Evolutionary conservation across 2,329 filamentous ascomycete species (phyloP).

Genomic region (Hypoxylon sp.): DNA sequence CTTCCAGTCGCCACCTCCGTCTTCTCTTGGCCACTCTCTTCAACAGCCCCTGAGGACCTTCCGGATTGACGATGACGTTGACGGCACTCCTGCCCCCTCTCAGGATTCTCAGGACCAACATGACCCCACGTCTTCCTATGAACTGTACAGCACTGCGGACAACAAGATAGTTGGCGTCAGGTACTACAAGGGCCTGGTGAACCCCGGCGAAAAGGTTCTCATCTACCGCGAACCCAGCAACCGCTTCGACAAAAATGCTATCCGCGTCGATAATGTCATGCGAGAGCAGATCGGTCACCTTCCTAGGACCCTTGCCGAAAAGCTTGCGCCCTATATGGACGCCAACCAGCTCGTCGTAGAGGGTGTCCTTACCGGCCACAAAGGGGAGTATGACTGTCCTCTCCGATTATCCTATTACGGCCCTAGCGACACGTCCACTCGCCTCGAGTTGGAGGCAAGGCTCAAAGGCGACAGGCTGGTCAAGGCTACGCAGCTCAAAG

Average conservation of each 20-base stretch:
- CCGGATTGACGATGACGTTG: conserved; percentile 46
- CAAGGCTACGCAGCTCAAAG: conserved; percentile 62
- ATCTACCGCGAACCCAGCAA: conserved; percentile 69
- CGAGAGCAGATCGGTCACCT: conserved; percentile 81
- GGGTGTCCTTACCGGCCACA: conserved; percentile 71
- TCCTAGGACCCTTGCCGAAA: conserved; percentile 70
- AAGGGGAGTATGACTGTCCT: conserved; percentile 75
- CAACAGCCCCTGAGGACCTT: conserved; percentile 23
- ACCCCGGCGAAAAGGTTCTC: conserved; percentile 64
- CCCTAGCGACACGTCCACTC: conserved; percentile 61
- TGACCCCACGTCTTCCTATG: conserved; percentile 45
- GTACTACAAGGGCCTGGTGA: conserved; percentile 66
- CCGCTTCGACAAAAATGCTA: conserved; percentile 76
- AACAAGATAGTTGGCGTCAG: conserved; percentile 65
- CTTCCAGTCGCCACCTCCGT: conserved; percentile 23
- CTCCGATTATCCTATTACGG: conserved; percentile 75
- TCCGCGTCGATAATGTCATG: conserved; percentile 79
- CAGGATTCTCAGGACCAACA: conserved; percentile 57
- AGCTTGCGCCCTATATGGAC: conserved; percentile 77
- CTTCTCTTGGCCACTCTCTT: conserved; percentile 26
- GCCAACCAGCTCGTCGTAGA: conserved; percentile 69
- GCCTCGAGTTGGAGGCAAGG: conserved; percentile 62
- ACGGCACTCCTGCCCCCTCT: conserved; percentile 53
- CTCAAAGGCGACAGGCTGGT: conserved; percentile 72
- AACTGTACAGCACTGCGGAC: conserved; percentile 58